Evolutionary conservation across 305 asterid species (phyloP).

Genomic region (Solanum hybrid): DNA sequence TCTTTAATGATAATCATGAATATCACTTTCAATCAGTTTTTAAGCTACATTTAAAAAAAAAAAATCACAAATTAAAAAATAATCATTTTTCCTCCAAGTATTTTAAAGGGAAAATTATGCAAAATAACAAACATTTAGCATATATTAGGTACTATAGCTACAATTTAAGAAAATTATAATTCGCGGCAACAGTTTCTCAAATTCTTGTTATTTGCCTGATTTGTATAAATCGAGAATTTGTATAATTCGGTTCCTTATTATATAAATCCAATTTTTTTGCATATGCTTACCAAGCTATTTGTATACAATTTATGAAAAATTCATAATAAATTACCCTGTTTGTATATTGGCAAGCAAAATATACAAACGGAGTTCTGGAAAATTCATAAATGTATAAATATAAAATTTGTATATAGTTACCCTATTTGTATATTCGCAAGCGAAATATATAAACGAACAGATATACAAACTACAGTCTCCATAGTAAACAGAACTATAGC

Average conservation of each 20-base stretch:
- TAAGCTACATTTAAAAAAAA: not conserved
- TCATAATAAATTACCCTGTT: not conserved
- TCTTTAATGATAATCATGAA: not conserved
- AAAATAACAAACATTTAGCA: too few relatives aligned
- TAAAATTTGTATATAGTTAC: not conserved
- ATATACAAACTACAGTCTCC: not conserved
- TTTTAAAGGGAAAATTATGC: not conserved
- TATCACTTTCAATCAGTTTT: not conserved
- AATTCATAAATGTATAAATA: not conserved
- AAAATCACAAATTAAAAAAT: not conserved
- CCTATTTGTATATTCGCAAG: not conserved
- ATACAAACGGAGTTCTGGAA: not conserved
- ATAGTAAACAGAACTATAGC: too few relatives aligned
- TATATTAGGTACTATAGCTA: not conserved
- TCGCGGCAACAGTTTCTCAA: rapidly evolving
- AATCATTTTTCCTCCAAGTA: not conserved
- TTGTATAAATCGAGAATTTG: too few relatives aligned
- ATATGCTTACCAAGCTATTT: not conserved
- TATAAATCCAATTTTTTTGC: too few relatives aligned
- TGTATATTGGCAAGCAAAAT: not conserved
- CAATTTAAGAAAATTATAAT: too few relatives aligned
- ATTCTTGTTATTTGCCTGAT: too few relatives aligned
- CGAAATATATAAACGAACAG: too few relatives aligned
- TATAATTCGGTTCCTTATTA: too few relatives aligned
- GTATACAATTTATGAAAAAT: too few relatives aligned